Evolutionary conservation across 2,329 filamentous ascomycete species (phyloP).

Genomic region (Didymella glomerata): DNA sequence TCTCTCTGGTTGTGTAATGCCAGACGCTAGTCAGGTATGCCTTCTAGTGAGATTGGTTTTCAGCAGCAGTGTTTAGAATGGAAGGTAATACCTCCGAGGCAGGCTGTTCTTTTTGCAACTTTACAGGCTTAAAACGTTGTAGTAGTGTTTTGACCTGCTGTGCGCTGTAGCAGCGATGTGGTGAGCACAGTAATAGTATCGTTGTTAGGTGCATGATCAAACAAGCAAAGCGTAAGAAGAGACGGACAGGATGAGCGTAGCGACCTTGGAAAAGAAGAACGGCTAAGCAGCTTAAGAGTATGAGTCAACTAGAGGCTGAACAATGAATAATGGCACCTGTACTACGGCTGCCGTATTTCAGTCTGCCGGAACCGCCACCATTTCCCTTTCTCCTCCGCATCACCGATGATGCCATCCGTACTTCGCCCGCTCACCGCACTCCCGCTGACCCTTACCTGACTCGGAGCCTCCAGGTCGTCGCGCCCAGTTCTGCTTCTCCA

Average conservation of each 20-base stretch:
- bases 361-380: conserved; percentile 33
- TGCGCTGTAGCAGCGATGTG: too few relatives aligned
- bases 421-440: conserved; percentile 23
- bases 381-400: conserved; percentile 31
- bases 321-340: not conserved
- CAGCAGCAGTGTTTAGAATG: not conserved
- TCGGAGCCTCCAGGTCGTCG: conserved; percentile 13
- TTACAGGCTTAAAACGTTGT: too few relatives aligned
- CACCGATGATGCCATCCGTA: conserved; percentile 21
- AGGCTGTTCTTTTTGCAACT: not conserved
- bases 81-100: not conserved
- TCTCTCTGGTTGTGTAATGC: not conserved
- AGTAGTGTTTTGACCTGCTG: too few relatives aligned
- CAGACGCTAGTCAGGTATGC: not conserved
- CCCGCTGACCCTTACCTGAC: conserved; percentile 18
- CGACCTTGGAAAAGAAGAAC: too few relatives aligned
- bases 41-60: not conserved
- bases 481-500: conserved; percentile 41
- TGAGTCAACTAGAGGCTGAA: not conserved
- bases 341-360: conserved; percentile 15
- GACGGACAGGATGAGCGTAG: too few relatives aligned
- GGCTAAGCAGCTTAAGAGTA: too few relatives aligned
- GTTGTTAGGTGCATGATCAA: too few relatives aligned
- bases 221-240: too few relatives aligned
- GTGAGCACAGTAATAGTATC: too few relatives aligned